Percentiles rank a stretch among this genome's conserved stretches.
Conservation (phyloP, 805 yeast genomes). For the Pichia eremophila region DNA sequence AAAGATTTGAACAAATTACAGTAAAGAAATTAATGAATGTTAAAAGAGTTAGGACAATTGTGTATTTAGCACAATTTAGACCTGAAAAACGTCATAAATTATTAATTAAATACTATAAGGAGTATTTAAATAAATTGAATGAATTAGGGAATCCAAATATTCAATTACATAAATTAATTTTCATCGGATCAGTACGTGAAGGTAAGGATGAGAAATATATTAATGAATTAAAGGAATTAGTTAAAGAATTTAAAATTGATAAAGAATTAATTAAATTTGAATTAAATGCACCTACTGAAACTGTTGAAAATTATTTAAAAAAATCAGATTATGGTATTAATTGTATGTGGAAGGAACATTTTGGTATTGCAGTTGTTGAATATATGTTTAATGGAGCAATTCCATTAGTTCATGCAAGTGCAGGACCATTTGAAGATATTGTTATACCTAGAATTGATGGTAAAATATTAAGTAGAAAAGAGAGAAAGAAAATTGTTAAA, state of each 20-base stretch:
- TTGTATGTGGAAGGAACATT: slow-evolving; percentile 99
- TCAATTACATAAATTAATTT: slow-evolving; percentile 46
- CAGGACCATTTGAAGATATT: slow-evolving; percentile 89
- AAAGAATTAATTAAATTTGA: slow-evolving; percentile 28
- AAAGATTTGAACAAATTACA: slow-evolving; percentile 29
- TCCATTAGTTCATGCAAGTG: slow-evolving; percentile 89
- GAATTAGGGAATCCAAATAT: slow-evolving; percentile 1
- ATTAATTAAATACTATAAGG: slow-evolving; percentile 53
- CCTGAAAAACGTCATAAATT: slow-evolving; percentile 88
- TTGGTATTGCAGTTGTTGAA: slow-evolving; percentile 96
- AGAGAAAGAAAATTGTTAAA: not conserved
- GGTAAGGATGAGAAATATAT: slow-evolving; percentile 56
- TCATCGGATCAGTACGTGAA: slow-evolving; percentile 81
- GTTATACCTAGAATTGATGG: slow-evolving; percentile 39
- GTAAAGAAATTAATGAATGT: slow-evolving; percentile 10
- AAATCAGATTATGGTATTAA: slow-evolving; percentile 70
- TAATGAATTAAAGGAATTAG: slow-evolving; percentile 34
- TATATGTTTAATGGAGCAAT: slow-evolving; percentile 77
- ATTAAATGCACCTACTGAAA: slow-evolving; percentile 65
- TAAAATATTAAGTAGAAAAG: slow-evolving; percentile 11
- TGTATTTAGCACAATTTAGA: slow-evolving; percentile 84
- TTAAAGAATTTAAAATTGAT: slow-evolving; percentile 32
- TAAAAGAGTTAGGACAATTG: slow-evolving; percentile 31
- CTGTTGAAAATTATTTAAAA: slow-evolving; percentile 44
- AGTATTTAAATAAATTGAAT: slow-evolving; percentile 31